phyloP scores from a whole-genome alignment of 2,329 filamentous ascomycete species.

The Balansia obtecta region DNA sequence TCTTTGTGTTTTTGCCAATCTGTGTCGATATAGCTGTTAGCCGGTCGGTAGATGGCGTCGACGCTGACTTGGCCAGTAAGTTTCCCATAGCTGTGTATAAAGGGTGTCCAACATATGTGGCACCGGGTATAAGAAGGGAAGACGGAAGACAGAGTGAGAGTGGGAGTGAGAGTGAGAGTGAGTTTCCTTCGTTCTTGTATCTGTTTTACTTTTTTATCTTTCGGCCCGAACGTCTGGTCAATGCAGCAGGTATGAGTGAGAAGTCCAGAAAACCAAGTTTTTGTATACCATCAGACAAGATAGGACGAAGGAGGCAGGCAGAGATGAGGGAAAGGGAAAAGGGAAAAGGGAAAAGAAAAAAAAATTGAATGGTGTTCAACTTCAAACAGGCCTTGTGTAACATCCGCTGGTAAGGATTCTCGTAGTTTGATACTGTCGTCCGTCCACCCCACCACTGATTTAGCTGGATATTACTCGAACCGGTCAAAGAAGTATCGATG shows the following conservation, averaged over 20 bases:
- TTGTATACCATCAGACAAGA: neutral
- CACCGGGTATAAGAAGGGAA: neutral
- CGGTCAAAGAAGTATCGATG: neutral
- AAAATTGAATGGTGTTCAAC: neutral
- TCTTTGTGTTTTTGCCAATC: constrained; percentile 11
- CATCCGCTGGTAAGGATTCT: neutral
- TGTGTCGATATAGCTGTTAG: constrained; percentile 8
- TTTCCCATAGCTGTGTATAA: constrained; percentile 1
- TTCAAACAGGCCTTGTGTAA: neutral
- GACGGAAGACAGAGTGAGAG: neutral
- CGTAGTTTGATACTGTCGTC: neutral
- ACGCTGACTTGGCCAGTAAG: neutral
- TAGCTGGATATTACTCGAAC: neutral
- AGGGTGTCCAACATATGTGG: neutral
- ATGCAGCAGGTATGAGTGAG: neutral
- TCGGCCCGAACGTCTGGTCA: neutral
- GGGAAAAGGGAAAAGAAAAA: too few relatives aligned
- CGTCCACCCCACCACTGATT: neutral
- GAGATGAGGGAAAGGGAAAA: too few relatives aligned
- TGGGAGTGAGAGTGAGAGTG: neutral
- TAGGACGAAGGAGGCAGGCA: neutral
- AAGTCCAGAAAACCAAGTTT: neutral
- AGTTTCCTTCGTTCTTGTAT: neutral
- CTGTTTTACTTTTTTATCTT: too few relatives aligned
- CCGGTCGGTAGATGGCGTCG: constrained; percentile 7